Evolutionary conservation across 2,329 filamentous ascomycete species (phyloP).

Genomic region (Alternaria angustiovoidea): DNA sequence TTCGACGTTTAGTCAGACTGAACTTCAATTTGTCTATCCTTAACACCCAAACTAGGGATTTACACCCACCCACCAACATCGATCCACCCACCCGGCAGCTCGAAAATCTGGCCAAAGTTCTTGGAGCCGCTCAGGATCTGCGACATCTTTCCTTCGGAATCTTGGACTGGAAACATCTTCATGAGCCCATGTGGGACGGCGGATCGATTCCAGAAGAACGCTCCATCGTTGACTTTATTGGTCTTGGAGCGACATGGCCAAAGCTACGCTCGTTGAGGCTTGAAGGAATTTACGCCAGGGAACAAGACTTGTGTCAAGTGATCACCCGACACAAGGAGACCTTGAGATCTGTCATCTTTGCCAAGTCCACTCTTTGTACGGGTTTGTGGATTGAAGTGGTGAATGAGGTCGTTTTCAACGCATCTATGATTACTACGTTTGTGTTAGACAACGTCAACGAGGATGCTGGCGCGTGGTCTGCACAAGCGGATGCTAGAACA

Average conservation of each 20-base stretch:
- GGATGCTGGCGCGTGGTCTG: background rate
- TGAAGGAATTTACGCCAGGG: conserved; percentile 26
- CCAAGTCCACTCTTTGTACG: conserved; percentile 21
- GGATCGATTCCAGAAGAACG: background rate
- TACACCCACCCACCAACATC: background rate
- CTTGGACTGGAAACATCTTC: conserved; percentile 10
- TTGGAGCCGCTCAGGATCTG: conserved; percentile 27
- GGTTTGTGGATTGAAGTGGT: conserved; percentile 40
- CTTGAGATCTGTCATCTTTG: conserved; percentile 23
- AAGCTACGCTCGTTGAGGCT: conserved; percentile 32
- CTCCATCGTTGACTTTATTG: conserved; percentile 21
- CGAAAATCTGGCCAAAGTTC: conserved; percentile 26
- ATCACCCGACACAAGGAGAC: conserved; percentile 33
- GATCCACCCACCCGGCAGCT: conserved; percentile 5
- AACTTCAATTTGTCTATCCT: conserved; percentile 23
- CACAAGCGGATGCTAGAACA: background rate
- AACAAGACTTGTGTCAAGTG: conserved; percentile 26
- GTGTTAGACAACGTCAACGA: conserved; percentile 33
- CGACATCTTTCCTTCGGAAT: conserved; percentile 29
- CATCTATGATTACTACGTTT: conserved; percentile 27
- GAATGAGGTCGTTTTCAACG: conserved; percentile 32
- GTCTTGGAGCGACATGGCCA: conserved; percentile 33
- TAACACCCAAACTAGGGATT: too few species aligned
- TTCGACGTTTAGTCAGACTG: conserved; percentile 30
- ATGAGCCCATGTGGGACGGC: conserved; percentile 13